phyloP scores from a whole-genome alignment of 2,329 filamentous ascomycete species.

The Cercospora zeae-maydis region DNA sequence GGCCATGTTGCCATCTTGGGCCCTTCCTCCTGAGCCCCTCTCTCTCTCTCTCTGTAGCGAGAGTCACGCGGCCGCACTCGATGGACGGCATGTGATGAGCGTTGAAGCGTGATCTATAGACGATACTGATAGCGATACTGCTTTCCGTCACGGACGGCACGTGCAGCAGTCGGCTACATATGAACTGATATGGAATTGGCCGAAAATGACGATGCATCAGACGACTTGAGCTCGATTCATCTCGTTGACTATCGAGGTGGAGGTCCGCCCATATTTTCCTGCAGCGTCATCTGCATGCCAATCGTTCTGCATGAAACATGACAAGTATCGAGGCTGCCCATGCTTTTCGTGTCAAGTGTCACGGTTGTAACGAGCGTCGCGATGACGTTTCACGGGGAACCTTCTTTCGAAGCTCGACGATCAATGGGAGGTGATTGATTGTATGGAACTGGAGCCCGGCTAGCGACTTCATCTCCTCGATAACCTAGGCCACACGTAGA shows the following conservation, averaged over 20 bases:
- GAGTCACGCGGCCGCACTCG: not conserved
- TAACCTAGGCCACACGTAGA: not conserved
- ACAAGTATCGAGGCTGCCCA: not conserved
- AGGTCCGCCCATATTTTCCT: not conserved
- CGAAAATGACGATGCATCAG: not conserved
- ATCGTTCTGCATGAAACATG: conserved; percentile 3
- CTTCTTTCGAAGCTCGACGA: not conserved
- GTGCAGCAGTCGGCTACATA: not conserved
- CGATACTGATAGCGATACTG: not conserved
- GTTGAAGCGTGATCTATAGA: not conserved
- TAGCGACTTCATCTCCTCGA: not conserved
- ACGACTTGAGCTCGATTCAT: not conserved
- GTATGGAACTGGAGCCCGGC: not conserved
- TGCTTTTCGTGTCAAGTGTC: not conserved
- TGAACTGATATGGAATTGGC: not conserved
- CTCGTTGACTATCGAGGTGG: not conserved
- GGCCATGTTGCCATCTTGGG: not conserved
- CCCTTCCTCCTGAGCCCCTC: not conserved
- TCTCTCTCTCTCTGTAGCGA: not conserved
- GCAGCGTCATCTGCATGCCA: not conserved
- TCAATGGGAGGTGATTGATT: not conserved
- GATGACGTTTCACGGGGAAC: not conserved
- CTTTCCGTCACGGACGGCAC: not conserved
- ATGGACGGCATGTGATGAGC: not conserved
- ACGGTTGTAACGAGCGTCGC: not conserved